Base-by-base conservation (phyloP, 805 yeast species). In the Yamadazyma endophytica region DNA sequence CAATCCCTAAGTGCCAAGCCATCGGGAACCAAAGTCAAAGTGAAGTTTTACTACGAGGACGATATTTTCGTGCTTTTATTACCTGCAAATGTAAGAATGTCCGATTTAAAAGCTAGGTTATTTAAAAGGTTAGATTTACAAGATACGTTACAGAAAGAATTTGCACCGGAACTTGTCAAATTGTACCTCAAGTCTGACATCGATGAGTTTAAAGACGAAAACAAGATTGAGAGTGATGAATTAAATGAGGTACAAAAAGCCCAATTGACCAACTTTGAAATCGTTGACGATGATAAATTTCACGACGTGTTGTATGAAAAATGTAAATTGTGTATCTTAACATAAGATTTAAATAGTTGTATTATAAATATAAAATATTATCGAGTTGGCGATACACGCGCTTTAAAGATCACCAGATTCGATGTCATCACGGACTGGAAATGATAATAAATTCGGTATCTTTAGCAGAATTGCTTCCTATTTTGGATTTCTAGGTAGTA, bases 1-100 rank as follows among this genome's bases (percentile, higher is more conserved):
- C 15, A 9, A 6, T 7, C 17, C 6, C 8, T 19, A 9, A 8
- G 11, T 29, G 24, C 13, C 19, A 24, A 19, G 16, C 20, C 33
- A 2, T 24, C 37, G 26, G 26, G 29, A 14, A 16, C 47, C 21
- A 75, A 75, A 45, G 59, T 66, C 13, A 84, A 84, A 53, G 73
- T 83, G 31, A 84, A 84, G 52, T 82, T 84, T 47, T 84, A 79
- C 52, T 82, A 76, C 48, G 79, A 78, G 36, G 92, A 82, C 47
- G 95, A 84, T 50, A 84, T 84, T 11, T 84, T 83, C 62, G 92
- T 87, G 1, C 64, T 84, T 24, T 55, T 77, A 38, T 58, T 79
- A 22, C 76, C 77, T 19, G 48, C 63, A 9, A 64, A 60, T 38
- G 68, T 72, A 29, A 58, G 73, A 4, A 52, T 73, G 26, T 61